A percentile compares a stretch with the other conserved stretches of the same genome.
These are phyloP conservation scores for Hysterangium stoloniferum DNA, from an alignment of 768 basidiomycete genomes.

Conservation along the genomic window DNA sequence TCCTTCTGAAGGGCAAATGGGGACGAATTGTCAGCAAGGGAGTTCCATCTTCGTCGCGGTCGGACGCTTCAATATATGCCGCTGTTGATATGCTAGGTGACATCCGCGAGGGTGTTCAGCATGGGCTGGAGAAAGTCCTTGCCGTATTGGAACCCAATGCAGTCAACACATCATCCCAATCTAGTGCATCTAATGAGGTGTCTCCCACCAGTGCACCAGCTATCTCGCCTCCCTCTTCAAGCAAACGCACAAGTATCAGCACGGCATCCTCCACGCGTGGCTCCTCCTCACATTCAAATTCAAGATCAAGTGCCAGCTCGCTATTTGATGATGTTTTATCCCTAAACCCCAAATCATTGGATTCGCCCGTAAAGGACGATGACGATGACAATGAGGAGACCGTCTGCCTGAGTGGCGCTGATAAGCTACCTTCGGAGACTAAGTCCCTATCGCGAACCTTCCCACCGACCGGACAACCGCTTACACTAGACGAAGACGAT, in stretches of 20 bases:
- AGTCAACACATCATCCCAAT: neutral
- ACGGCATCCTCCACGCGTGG: neutral
- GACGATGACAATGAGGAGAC: neutral
- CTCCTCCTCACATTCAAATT: slow-evolving; percentile 1
- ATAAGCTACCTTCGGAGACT: neutral
- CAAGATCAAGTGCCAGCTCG: slow-evolving; percentile 9
- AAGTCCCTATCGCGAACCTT: neutral
- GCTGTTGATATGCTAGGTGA: slow-evolving; percentile 4
- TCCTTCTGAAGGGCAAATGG: slow-evolving; percentile 76
- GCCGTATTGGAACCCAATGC: slow-evolving; percentile 7
- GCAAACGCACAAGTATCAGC: slow-evolving; percentile 1
- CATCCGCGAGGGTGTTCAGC: slow-evolving; percentile 10
- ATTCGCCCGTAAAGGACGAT: neutral
- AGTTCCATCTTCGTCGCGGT: neutral
- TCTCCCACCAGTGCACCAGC: neutral
- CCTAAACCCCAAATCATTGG: neutral
- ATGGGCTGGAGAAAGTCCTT: slow-evolving; percentile 5
- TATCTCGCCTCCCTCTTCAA: neutral
- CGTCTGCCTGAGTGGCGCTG: neutral
- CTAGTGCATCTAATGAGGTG: neutral
- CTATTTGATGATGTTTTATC: slow-evolving; percentile 5
- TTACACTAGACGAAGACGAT: neutral
- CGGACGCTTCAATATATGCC: neutral
- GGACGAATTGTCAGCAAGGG: slow-evolving; percentile 68
- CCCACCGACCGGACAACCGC: neutral